phyloP scores from a whole-genome alignment of 371 early-diverging fungal genomes.

The Mortierella sp. region DNA sequence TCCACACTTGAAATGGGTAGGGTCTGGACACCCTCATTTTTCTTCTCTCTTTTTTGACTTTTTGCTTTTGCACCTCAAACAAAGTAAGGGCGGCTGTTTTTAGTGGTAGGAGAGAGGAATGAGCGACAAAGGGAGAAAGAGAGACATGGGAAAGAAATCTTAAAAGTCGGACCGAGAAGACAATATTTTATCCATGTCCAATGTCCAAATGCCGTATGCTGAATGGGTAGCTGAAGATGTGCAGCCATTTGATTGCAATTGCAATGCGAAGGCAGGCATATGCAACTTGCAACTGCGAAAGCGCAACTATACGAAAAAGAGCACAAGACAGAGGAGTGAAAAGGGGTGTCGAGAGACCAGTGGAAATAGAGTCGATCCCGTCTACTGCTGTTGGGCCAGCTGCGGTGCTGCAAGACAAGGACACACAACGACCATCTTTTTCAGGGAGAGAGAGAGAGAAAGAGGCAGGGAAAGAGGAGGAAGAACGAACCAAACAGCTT shows the following conservation, averaged over 20 bases:
- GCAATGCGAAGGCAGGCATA: background rate
- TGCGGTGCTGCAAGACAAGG: slow-evolving; percentile 8
- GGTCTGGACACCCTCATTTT: background rate
- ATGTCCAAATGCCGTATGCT: background rate
- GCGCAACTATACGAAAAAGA: background rate
- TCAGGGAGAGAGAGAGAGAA: background rate
- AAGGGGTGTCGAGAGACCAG: background rate
- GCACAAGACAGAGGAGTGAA: background rate
- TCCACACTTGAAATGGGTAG: background rate
- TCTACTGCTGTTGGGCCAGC: background rate
- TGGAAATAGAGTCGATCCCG: background rate
- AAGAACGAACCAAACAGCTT: background rate
- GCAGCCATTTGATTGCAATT: background rate
- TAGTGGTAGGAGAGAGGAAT: background rate
- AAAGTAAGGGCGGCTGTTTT: background rate
- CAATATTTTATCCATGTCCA: background rate
- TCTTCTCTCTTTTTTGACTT: background rate
- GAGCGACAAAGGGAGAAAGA: background rate
- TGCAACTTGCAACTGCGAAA: background rate
- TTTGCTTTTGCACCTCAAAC: background rate
- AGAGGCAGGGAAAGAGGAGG: too few relatives aligned
- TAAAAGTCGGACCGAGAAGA: background rate
- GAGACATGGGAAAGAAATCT: background rate
- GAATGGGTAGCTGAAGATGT: background rate
- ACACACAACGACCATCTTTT: background rate